A percentile compares a stretch with the other conserved stretches of the same genome.
These are phyloP conservation scores for Actinomortierella wolfii DNA, from an alignment of 371 early-diverging fungal genomes.

Conservation along the genomic window DNA sequence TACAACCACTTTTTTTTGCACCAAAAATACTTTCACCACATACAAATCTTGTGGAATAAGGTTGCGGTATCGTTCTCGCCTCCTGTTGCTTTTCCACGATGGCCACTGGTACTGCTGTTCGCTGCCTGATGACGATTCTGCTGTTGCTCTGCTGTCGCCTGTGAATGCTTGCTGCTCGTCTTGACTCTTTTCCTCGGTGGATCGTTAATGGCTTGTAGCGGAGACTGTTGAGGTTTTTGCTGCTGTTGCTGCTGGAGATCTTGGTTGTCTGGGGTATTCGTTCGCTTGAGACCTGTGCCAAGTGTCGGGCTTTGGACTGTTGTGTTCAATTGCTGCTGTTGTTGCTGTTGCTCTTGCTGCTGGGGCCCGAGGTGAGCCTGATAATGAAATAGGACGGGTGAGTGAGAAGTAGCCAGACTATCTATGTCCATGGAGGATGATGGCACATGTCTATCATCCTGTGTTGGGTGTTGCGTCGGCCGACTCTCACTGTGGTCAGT, in stretches of 20 bases:
- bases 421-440: no score
- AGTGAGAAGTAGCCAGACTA: no score
- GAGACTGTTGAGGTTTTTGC: background rate
- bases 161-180: background rate
- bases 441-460: no score
- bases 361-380: background rate
- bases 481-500: no score
- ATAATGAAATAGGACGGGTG: no score
- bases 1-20: background rate
- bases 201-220: conserved; percentile 10
- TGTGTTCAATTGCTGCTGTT: background rate
- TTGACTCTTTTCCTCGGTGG: conserved; percentile 36
- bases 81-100: no score
- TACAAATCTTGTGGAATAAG: conserved; percentile 46
- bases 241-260: background rate
- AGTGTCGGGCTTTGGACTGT: conserved; percentile 3
- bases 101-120: no score
- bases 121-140: no score
- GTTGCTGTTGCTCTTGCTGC: background rate
- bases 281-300: conserved; percentile 22
- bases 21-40: conserved; percentile 3
- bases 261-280: conserved; percentile 9
- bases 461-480: no score
- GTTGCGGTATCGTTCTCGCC: conserved; percentile 35
- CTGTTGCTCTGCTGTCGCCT: no score